Evolutionary conservation across 129 eudicot genomes (phyloP).

Genomic region (Artemisia annua): DNA sequence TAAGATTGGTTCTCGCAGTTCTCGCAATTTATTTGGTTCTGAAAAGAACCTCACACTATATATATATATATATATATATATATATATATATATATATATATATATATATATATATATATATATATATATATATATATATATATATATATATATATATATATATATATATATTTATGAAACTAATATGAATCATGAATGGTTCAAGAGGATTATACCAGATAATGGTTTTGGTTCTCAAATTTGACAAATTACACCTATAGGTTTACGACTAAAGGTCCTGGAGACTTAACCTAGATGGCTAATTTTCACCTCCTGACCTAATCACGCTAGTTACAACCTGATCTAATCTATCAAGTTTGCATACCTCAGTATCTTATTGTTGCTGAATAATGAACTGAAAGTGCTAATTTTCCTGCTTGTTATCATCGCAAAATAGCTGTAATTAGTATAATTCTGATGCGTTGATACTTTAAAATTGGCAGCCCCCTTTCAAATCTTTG

Average conservation of each 20-base stretch:
- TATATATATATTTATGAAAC: too few species aligned
- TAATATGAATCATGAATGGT: too few species aligned
- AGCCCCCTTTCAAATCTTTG: slow-evolving; percentile 85
- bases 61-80: too few species aligned
- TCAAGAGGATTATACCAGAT: not conserved
- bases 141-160: too few species aligned
- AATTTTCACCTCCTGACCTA: not conserved
- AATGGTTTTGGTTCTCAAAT: not conserved
- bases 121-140: too few species aligned
- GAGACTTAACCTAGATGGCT: too few species aligned
- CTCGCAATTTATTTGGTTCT: too few species aligned
- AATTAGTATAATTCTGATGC: not conserved
- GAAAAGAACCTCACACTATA: too few species aligned
- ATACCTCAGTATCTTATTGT: not conserved
- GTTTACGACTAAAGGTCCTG: not conserved
- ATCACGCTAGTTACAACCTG: not conserved
- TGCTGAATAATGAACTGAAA: not conserved
- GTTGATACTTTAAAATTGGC: slow-evolving; percentile 27
- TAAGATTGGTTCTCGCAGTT: too few species aligned
- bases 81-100: too few species aligned
- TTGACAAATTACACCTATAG: not conserved
- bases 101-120: too few species aligned
- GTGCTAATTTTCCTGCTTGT: not conserved
- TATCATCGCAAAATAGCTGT: not conserved
- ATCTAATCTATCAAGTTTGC: not conserved